Conservation (phyloP, 1,284 basidiomycete genomes). For the Trichosporon sp. region DNA sequence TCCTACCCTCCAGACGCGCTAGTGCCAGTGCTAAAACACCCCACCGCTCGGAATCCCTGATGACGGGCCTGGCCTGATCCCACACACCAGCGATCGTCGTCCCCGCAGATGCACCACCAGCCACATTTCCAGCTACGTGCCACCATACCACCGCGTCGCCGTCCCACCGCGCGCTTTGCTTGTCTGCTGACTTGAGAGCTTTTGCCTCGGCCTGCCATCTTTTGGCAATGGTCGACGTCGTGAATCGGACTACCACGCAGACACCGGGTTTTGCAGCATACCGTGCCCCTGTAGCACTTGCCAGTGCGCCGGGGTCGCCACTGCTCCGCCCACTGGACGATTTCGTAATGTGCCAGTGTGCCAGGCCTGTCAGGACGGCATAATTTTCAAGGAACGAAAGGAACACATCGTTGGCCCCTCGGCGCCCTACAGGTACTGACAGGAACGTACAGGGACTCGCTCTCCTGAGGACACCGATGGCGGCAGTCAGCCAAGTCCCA, state of each 20-base stretch:
- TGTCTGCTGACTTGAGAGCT: background rate
- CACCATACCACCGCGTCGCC: background rate
- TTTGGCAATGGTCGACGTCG: too few species aligned
- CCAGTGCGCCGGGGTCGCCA: background rate
- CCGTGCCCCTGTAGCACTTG: too few species aligned
- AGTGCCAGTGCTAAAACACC: background rate
- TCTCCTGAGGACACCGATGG: background rate
- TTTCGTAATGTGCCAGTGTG: background rate
- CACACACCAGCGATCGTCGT: background rate
- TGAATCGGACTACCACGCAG: background rate
- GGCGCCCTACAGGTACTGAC: background rate
- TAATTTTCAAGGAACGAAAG: constrained; percentile 13
- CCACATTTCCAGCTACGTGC: too few species aligned
- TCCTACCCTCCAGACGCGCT: background rate
- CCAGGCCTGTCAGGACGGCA: background rate
- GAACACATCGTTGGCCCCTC: constrained; percentile 2
- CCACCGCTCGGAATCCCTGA: background rate
- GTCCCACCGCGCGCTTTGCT: background rate
- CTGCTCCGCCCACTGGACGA: background rate
- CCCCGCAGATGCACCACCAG: background rate
- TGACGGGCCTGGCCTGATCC: constrained; percentile 3
- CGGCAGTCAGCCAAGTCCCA: background rate
- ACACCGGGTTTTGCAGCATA: background rate
- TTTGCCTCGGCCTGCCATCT: background rate
- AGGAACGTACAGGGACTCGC: background rate